Conservation (phyloP, 2,329 filamentous ascomycete species). For the Zasmidium angulare region DNA sequence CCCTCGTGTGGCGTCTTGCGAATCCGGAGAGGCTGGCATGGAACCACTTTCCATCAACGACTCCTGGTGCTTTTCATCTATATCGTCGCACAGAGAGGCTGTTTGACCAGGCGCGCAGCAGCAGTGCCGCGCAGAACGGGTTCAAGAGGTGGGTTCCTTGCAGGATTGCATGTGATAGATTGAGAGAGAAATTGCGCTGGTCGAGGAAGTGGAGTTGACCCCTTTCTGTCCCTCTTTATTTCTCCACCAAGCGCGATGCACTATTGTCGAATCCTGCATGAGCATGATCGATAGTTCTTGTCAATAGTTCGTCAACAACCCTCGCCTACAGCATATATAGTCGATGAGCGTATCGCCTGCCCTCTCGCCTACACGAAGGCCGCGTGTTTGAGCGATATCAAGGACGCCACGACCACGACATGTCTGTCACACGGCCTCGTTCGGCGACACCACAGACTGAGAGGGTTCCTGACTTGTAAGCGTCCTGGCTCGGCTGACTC, state of each 20-base stretch:
- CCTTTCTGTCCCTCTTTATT: not conserved
- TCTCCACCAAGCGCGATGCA: constrained; percentile 1
- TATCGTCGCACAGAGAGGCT: not conserved
- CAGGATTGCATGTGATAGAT: constrained; percentile 3
- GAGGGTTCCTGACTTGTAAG: not conserved
- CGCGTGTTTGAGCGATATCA: not conserved
- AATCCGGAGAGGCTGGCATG: not conserved
- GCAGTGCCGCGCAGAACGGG: not conserved
- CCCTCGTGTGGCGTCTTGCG: not conserved
- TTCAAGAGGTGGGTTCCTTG: not conserved
- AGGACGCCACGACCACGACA: not conserved
- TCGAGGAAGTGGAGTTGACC: not conserved
- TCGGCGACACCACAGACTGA: not conserved
- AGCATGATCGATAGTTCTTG: not conserved
- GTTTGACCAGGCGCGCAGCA: not conserved
- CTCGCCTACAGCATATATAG: not conserved
- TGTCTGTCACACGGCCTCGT: not conserved
- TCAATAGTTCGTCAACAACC: not conserved
- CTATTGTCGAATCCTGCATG: not conserved
- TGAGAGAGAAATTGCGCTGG: constrained; percentile 3
- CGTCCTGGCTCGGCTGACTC: not conserved
- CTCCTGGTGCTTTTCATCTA: not conserved
- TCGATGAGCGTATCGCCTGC: not conserved
- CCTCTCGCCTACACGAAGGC: not conserved
- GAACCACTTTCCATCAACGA: not conserved